Evolutionary conservation across 179 eudicot species (phyloP).

Genomic region (Heliamphora pulchella): DNA sequence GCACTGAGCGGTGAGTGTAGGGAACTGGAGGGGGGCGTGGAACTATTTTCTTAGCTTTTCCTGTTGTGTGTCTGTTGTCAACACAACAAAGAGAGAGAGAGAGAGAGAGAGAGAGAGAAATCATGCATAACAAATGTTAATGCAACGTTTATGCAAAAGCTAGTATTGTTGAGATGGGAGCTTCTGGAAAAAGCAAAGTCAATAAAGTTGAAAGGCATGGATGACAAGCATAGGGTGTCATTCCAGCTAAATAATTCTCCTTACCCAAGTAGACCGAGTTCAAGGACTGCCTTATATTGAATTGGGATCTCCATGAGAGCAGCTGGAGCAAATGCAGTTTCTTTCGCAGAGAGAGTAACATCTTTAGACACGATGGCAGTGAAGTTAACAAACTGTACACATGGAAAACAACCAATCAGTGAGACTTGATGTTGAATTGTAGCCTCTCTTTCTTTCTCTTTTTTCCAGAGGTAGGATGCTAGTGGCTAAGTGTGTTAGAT

Average conservation of each 20-base stretch:
- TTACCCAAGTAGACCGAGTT: constrained; percentile 35
- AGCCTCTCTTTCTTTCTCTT: too few species aligned
- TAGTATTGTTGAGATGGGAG: background rate
- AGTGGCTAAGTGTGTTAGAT: too few species aligned
- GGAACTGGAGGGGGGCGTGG: constrained; percentile 34
- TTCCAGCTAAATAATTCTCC: constrained; percentile 5
- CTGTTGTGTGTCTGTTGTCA: constrained; percentile 26
- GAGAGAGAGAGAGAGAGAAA: constrained; percentile 8
- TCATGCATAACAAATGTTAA: constrained; percentile 1
- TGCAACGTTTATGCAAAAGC: background rate
- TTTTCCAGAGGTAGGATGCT: too few species aligned
- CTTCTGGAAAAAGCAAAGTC: constrained; percentile 1
- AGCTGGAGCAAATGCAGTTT: constrained; percentile 42
- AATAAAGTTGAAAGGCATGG: background rate
- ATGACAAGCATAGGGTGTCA: constrained; percentile 1
- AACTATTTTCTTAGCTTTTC: constrained; percentile 34
- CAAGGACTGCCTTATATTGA: constrained; percentile 32
- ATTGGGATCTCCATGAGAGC: constrained; percentile 46
- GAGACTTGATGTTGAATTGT: too few species aligned
- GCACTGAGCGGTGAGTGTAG: constrained; percentile 13
- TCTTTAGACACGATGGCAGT: constrained; percentile 33
- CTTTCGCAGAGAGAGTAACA: constrained; percentile 24
- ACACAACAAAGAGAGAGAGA: background rate
- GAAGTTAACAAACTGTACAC: constrained; percentile 39
- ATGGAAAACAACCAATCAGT: constrained; percentile 9